A percentile compares a stretch with the other conserved stretches of the same genome.
These are phyloP conservation scores for Diaporthe caulivora DNA, from an alignment of 2,329 filamentous ascomycete species.

Conservation along the genomic window DNA sequence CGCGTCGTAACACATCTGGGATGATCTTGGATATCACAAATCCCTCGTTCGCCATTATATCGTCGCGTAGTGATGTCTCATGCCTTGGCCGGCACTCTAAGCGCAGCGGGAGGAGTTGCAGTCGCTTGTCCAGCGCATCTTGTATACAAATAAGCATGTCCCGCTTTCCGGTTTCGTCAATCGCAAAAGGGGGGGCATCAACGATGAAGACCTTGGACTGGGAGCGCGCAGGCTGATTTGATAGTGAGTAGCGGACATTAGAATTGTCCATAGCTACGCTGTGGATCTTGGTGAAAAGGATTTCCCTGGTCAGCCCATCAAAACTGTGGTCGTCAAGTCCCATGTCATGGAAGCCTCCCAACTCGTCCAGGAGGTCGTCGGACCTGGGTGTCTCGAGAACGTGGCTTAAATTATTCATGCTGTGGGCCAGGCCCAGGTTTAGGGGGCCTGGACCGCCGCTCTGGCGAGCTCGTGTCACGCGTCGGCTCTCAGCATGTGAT, in stretches of 20 bases:
- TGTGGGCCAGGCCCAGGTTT: slow-evolving; percentile 43
- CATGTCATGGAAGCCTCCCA: slow-evolving; percentile 79
- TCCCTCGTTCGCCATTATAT: slow-evolving; percentile 42
- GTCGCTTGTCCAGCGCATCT: slow-evolving; percentile 74
- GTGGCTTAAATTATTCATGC: slow-evolving; percentile 72
- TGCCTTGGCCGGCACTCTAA: slow-evolving; percentile 58
- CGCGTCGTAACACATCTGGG: slow-evolving; percentile 66
- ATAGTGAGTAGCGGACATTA: slow-evolving; percentile 71
- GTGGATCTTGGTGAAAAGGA: slow-evolving; percentile 79
- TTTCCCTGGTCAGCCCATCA: slow-evolving; percentile 78
- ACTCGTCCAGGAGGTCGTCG: slow-evolving; percentile 77
- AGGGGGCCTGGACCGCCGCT: slow-evolving; percentile 59
- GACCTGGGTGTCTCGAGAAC: slow-evolving; percentile 57
- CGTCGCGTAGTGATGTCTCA: slow-evolving; percentile 44
- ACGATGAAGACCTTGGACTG: slow-evolving; percentile 78
- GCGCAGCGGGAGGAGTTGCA: slow-evolving; percentile 75
- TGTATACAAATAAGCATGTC: slow-evolving; percentile 77
- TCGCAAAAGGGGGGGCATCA: slow-evolving; percentile 67
- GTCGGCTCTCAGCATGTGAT: slow-evolving; percentile 60
- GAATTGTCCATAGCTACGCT: slow-evolving; percentile 73
- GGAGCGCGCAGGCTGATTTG: slow-evolving; percentile 63
- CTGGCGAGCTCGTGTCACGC: slow-evolving; percentile 74
- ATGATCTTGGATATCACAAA: slow-evolving; percentile 54
- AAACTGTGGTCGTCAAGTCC: slow-evolving; percentile 79
- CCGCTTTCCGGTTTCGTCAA: slow-evolving; percentile 65